These are phyloP conservation scores for Claviceps paspali DNA, from an alignment of 2,329 filamentous ascomycete genomes.

Conservation along the genomic window DNA sequence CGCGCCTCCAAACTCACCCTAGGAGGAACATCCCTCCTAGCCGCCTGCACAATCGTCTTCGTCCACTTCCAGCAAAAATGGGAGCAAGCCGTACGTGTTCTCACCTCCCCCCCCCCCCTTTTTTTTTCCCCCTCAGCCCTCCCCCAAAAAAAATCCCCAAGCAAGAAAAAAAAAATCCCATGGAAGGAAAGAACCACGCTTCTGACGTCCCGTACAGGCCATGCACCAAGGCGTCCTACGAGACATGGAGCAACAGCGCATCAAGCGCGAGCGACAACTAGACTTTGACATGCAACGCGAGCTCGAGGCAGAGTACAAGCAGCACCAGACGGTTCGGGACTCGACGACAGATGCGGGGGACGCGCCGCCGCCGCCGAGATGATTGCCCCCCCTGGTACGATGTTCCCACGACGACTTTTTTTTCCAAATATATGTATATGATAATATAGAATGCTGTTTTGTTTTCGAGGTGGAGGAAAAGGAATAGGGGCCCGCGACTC, in stretches of 20 bases:
- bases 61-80: constrained; percentile 81
- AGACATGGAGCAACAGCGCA: constrained; percentile 82
- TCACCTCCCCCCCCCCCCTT: background rate
- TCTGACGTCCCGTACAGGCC: too few species aligned
- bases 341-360: constrained; percentile 15
- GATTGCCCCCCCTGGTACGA: too few species aligned
- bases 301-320: constrained; percentile 79
- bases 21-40: constrained; percentile 58
- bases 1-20: constrained; percentile 79
- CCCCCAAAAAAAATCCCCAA: background rate
- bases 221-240: constrained; percentile 94
- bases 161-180: background rate
- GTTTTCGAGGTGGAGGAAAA: too few species aligned
- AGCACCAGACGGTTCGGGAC: constrained; percentile 61
- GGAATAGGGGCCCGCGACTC: too few species aligned
- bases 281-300: constrained; percentile 87
- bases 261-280: constrained; percentile 80
- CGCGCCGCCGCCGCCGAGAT: constrained; percentile 10
- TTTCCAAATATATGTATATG: too few species aligned
- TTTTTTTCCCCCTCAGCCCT: too few species aligned
- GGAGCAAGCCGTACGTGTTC: constrained; percentile 57
- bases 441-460: too few species aligned
- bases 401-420: too few species aligned
- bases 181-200: too few species aligned
- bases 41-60: constrained; percentile 61